Conservation (phyloP, 2,329 filamentous ascomycete species). For the Trichophyton simii region DNA sequence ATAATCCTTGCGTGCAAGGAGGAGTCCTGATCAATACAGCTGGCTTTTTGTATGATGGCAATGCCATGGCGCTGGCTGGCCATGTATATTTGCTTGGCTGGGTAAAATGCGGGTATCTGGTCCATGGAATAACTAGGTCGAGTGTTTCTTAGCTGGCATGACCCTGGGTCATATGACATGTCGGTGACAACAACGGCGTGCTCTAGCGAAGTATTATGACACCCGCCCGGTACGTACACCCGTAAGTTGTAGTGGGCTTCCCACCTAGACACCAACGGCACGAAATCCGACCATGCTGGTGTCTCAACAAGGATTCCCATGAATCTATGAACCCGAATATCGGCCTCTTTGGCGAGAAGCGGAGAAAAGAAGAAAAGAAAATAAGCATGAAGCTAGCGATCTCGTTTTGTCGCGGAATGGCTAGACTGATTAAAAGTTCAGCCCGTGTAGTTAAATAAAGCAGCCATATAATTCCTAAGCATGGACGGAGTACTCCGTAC, state of each 20-base stretch:
- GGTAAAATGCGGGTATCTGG: background rate
- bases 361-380: background rate
- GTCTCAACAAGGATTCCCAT: background rate
- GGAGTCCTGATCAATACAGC: background rate
- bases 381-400: background rate
- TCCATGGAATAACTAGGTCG: too few relatives aligned
- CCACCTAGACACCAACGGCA: background rate
- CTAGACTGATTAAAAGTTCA: background rate
- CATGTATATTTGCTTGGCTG: background rate
- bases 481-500: background rate
- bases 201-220: background rate
- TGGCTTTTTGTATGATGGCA: background rate
- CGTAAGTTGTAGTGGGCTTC: background rate
- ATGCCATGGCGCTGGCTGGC: background rate
- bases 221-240: background rate
- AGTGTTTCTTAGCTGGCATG: background rate
- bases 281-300: background rate
- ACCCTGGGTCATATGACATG: background rate
- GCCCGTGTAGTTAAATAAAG: background rate
- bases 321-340: background rate
- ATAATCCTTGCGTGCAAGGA: background rate
- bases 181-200: background rate
- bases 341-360: background rate
- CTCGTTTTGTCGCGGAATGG: background rate
- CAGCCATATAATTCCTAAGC: background rate